Evolutionary conservation across 495 filamentous ascomycete genomes (phyloP), one percentile per base, ranked within the genome.

Genomic region (Xylaria grammica): DNA sequence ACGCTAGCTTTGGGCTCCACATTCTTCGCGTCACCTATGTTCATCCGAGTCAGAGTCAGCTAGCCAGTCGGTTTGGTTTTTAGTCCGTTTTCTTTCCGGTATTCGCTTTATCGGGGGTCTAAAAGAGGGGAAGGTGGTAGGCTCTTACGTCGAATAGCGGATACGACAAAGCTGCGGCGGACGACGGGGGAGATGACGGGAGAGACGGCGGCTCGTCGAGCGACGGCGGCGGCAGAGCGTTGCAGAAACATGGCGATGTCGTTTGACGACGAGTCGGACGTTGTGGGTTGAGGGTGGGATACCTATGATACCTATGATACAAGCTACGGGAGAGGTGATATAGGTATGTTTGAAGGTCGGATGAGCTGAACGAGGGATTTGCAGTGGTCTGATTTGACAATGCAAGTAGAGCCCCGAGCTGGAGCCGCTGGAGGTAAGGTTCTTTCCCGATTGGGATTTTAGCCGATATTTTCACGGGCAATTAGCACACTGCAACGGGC

Each of bases 181-280:
- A 83, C 81, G 66, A 85, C 68, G 69, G 87, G 85, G 67, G 83
- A 78, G 70, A 83, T 80, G 66, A 85, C 68, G 69, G 87, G 85
- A 67, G 83, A 78, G 73, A 85, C 78, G 67, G 86, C 86, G 60
- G 86, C 86, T 72, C 91, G 91, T 78, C 90, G 85, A 63, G 87
- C 89, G 68, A 89, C 83, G 72, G 87, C 84, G 69, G 91, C 77
- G 72, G 87, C 90, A 68, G 91, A 87, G 78, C 92, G 91, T 80
- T 91, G 89, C 74, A 95, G 81, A 79, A 94, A 91, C 91, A 94
- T 95, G 81, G 80, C 83, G 80, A 59, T 53, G 67, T 62, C 64
- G 49, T 56, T 46, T 24, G 44, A 48, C 20, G 17, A 17, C 22
- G 51, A 53, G 20, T 27, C 38, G 46, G 60, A 13, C 24, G 58